Evolutionary conservation across 192 early-diverging fungal genomes (phyloP), one percentile per base, ranked within the genome.

Genomic region (Coemansia sp.): DNA sequence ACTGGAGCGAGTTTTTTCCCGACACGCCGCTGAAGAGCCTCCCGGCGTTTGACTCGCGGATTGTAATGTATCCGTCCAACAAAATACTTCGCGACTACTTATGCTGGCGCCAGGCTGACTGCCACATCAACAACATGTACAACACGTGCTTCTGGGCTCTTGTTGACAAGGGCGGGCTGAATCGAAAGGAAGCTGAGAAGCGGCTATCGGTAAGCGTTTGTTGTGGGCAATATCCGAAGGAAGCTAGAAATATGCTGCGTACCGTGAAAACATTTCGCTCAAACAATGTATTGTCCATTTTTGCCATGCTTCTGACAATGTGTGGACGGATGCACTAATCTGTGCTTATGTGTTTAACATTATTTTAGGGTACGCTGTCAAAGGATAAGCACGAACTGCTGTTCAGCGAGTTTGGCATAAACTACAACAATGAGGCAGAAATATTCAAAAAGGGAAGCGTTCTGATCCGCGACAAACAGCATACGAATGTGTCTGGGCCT

Each of bases 131-230:
- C 80, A 95, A 95, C 71, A 72, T 95, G 65, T 99, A 97, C 83
- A 99, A 99, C 77, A 99, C 97, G 4, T 87, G 89, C 8, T 98
- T 97, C 73, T 98, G 96, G 95, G 79, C 87, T 10, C 74, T 99
- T 41, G 95, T 98, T 32, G 84, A 87, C 37, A 80, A 84, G 52
- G 93, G 92, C 56, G 67, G 65, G 16, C 83, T 79, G 57, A 84
- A 90, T 8, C 88, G 88, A 47, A 84, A 69, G 26, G 90, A 92
- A 63, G 95, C 95, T 5, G 91, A 96, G 73, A 77, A 83, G 42
- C 80, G 76, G 1, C 82, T 98, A 18, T 87, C 70, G 45, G 90
- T 92, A 88, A 71, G 81, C 68, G n/a, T 59, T 11, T 41, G 0
- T 8, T 22, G 26, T 49, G 21, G 51, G 19, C 51, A 5, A 26